A percentile compares a stretch with the other conserved stretches of the same genome.
Conservation (phyloP, 2,329 filamentous ascomycete genomes). For the Xenoacremonium recifei region DNA sequence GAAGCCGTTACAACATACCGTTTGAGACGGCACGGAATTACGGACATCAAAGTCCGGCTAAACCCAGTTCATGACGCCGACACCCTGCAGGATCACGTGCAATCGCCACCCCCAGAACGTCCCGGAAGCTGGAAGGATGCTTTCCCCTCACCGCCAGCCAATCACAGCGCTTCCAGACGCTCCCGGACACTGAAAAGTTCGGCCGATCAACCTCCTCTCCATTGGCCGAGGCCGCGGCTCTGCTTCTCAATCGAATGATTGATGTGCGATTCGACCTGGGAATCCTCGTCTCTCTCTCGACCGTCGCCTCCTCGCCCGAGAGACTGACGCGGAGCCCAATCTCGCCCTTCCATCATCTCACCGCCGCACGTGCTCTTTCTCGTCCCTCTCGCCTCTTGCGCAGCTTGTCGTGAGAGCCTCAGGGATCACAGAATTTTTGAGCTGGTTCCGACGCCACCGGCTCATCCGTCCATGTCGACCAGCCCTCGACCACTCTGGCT, state of each 20-base stretch:
- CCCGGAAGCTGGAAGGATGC: conserved; percentile 10
- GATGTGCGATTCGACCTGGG: no score
- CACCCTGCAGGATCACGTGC: conserved; percentile 21
- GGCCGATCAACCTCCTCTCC: conserved; percentile 17
- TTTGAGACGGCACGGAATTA: no score
- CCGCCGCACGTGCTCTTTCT: background rate
- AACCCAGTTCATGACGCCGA: conserved; percentile 4
- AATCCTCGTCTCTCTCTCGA: no score
- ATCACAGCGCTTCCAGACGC: conserved; percentile 24
- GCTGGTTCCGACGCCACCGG: conserved; percentile 21
- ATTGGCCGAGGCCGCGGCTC: conserved; percentile 18
- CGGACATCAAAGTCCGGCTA: background rate
- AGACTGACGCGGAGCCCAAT: no score
- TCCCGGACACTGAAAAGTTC: conserved; percentile 13
- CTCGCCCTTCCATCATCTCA: conserved; percentile 4
- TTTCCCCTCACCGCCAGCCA: conserved; percentile 31
- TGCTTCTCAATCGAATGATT: conserved; percentile 26
- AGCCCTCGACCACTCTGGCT: conserved; percentile 2
- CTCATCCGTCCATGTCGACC: conserved; percentile 22
- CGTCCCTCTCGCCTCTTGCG: conserved; percentile 7
- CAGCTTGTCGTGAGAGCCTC: no score
- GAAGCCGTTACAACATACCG: no score
- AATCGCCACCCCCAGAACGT: conserved; percentile 14
- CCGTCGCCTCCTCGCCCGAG: no score
- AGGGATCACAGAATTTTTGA: conserved; percentile 14